Evolutionary conservation across 1,139 yeast species (phyloP), one percentile per base, ranked within the genome.

Genomic region (Zygotorulaspora mrakii): DNA sequence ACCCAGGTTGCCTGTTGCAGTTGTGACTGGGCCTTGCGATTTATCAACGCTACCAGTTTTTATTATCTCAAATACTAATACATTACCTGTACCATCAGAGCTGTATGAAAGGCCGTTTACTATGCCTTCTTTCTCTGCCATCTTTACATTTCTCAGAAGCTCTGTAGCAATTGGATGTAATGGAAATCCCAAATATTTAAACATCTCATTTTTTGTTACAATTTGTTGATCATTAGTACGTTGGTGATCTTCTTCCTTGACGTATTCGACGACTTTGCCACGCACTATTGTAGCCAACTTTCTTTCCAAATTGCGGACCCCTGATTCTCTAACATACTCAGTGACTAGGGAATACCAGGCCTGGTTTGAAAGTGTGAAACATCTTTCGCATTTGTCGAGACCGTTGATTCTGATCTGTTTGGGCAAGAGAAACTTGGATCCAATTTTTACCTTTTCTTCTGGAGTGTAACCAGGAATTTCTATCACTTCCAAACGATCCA

Each of bases 21-120:
- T 73, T 42, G 84, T 67, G 5, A 39, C 36, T 12, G 62, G 66
- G 10, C 60, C 59, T 3, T 40, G 33, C 6, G 29, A 21, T 20
- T 44, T 47, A 2, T 31, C 38, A 25, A 48, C 46, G 2, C 40
- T 14, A 2, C 53, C 47, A 27, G 39, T 76, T 10, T 83, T 79
- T 33, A 86, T 76, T 52, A 89, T 79, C 61, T 88, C 96, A 62
- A 88, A 84, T 16, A 82, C 77, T 39, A 88, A 68, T 1, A 85
- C 79, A 1, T 94, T 83, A 0, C 96, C 96, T 11, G 85, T 79
- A 1, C 96, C 96, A 53, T 85, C 86, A 1, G 89, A 79, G 66
- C 84, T 86, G 61, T 87, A 88, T 1, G 95, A 87, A 40, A 88
- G 68, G 0, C 96, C 96, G 60, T 87, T 86, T n/a, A 87, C 96